Evolutionary conservation across 108 stramenopile species (phyloP), one percentile per base, ranked within the genome.

Genomic region (Phaeodactylum tricornutum): DNA sequence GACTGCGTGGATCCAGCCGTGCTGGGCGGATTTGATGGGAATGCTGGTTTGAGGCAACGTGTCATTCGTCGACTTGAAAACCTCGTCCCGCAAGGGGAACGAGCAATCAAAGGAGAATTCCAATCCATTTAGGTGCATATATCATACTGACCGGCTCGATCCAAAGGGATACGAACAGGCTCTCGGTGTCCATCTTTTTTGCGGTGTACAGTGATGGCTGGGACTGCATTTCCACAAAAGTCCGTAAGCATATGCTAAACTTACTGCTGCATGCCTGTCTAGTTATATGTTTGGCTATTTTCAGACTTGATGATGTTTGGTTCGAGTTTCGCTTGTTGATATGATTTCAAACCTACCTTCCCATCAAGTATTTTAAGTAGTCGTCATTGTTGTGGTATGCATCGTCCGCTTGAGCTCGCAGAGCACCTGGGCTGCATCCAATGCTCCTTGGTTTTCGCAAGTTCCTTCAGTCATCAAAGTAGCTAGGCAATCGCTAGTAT

Each of bases 11-110:
- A 87, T 29, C 50, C 63, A 14, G 34, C 67, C 7, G 56, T 88
- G 47, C 55, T 60, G 29, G 75, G 69, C n/a, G 73, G 54, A 2
- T 50, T 71, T 12, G 79, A 76, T 29, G 76, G 77, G 36, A 55
- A 78, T 26, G 58, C 53, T 22, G 84, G 86, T 7, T 70, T 92
- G 47, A 71, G 74, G 43, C 56, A 53, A 23, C 77, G 91, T 23
- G 46, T 87, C 33, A 75, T 80, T 34, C 54, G 69, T 23, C 63
- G 77, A 43, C 68, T 92, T 50, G 59, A 81, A 43, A 84, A 79
- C 42, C 25, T 92, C 19, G 84, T 86, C 0, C 91, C 86, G 6
- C 65, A 69, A 41, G 86, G 90, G 9, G 86, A 92, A 28, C 70
- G 82, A 59, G 66, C 56, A 1, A 39, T 84, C 30, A 65, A 66